Evolutionary conservation across 2,329 filamentous ascomycete genomes (phyloP).

Genomic region (Ceratocystis lukuohia): DNA sequence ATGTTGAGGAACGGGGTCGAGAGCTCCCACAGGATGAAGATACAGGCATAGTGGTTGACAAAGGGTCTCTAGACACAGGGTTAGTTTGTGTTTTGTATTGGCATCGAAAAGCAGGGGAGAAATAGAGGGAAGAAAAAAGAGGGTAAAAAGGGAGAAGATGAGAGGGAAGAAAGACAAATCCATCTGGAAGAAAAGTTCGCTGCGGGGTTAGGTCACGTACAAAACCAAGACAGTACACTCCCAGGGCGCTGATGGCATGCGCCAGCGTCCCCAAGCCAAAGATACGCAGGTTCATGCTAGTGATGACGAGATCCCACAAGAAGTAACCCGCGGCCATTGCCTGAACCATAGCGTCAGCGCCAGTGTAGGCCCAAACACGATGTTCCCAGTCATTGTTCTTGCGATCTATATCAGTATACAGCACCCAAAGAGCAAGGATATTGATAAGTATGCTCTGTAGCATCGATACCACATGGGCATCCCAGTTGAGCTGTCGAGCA

Average conservation of each 20-base stretch:
- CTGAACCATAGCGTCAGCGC: slow-evolving; percentile 57
- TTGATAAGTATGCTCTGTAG: slow-evolving; percentile 64
- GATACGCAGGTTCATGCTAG: slow-evolving; percentile 51
- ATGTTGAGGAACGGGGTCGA: slow-evolving; percentile 76
- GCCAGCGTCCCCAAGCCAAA: slow-evolving; percentile 67
- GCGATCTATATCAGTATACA: slow-evolving; percentile 54
- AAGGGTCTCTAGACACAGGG: slow-evolving; percentile 52
- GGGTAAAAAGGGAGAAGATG: slow-evolving; percentile 17
- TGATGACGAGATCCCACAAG: slow-evolving; percentile 66
- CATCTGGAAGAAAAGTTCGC: neutral
- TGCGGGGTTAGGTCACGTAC: slow-evolving; percentile 39
- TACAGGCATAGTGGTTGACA: slow-evolving; percentile 66
- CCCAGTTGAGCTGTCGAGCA: slow-evolving; percentile 62
- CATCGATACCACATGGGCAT: slow-evolving; percentile 75
- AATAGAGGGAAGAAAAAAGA: neutral
- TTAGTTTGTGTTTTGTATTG: slow-evolving; percentile 2
- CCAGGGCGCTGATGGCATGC: slow-evolving; percentile 60
- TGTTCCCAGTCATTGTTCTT: slow-evolving; percentile 51
- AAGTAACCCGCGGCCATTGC: slow-evolving; percentile 71
- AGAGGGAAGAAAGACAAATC: neutral
- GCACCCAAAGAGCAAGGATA: slow-evolving; percentile 58
- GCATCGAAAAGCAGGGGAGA: neutral
- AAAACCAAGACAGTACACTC: slow-evolving; percentile 66
- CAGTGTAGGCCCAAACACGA: slow-evolving; percentile 66
- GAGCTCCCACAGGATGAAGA: slow-evolving; percentile 79